Evolutionary conservation across 1,284 basidiomycete species (phyloP).

Genomic region (Inonotus obliquus): DNA sequence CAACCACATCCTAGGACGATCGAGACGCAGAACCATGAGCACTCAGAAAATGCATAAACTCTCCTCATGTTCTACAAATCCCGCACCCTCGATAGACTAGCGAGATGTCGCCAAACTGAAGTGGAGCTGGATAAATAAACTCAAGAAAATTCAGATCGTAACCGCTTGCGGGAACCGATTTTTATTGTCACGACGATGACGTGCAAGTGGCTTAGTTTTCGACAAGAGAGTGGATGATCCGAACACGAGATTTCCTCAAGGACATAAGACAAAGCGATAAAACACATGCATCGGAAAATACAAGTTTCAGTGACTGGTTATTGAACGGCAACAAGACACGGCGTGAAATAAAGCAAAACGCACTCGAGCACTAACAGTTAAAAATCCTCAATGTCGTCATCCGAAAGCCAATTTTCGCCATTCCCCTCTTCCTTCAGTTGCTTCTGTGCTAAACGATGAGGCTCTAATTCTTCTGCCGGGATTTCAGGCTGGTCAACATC

Average conservation of each 20-base stretch:
- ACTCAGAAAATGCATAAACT: too few relatives aligned
- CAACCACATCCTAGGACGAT: not conserved
- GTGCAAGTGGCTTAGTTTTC: not conserved
- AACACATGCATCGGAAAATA: not conserved
- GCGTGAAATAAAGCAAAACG: not conserved
- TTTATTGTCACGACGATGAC: not conserved
- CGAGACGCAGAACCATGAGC: not conserved
- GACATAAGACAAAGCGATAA: not conserved
- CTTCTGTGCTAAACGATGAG: constrained; percentile 17
- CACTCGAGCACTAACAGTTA: constrained; percentile 12
- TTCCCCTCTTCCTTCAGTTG: not conserved
- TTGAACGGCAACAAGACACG: not conserved
- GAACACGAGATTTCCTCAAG: not conserved
- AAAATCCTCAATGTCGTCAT: constrained; percentile 65
- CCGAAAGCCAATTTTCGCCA: constrained; percentile 58
- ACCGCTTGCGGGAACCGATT: not conserved
- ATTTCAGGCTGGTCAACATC: not conserved
- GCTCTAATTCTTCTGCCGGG: not conserved
- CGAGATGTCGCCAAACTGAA: not conserved
- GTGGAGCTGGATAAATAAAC: not conserved
- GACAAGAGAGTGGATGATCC: not conserved
- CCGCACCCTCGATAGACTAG: not conserved
- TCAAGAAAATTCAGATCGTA: not conserved
- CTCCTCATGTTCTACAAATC: not conserved
- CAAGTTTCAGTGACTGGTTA: not conserved